Conservation (phyloP, 371 early-diverging fungal genomes). For the Actinomucor elegans region DNA sequence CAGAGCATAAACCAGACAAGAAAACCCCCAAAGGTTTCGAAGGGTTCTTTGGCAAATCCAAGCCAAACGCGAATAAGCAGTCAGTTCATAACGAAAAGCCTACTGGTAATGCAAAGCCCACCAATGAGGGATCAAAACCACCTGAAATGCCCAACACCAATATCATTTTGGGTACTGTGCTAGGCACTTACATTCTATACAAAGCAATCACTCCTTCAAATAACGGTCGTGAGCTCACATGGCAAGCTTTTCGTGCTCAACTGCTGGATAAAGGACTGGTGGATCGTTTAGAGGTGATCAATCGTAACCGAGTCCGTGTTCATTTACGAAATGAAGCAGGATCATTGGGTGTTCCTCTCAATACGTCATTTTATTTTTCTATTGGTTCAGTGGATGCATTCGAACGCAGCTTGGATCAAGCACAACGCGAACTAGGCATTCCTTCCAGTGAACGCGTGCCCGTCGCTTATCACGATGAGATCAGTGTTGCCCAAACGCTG, state of each 20-base stretch:
- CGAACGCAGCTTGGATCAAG: slow-evolving; percentile 88
- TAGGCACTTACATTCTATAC: slow-evolving; percentile 57
- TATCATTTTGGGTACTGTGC: slow-evolving; percentile 49
- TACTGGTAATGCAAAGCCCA: background rate
- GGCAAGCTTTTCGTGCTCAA: slow-evolving; percentile 88
- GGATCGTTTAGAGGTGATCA: slow-evolving; percentile 84
- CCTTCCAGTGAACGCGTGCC: slow-evolving; percentile 89
- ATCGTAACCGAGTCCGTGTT: slow-evolving; percentile 81
- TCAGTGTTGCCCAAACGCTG: slow-evolving; percentile 67
- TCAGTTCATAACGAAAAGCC: background rate
- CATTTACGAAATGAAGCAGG: slow-evolving; percentile 73
- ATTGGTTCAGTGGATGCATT: slow-evolving; percentile 96
- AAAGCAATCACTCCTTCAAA: slow-evolving; percentile 49
- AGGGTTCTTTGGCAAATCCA: slow-evolving; percentile 39
- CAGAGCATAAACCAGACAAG: slow-evolving; percentile 11
- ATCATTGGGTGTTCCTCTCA: slow-evolving; percentile 38
- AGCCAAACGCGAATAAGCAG: slow-evolving; percentile 15
- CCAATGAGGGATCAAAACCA: slow-evolving; percentile 12
- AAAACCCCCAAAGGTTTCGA: slow-evolving; percentile 41
- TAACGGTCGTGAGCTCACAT: slow-evolving; percentile 75
- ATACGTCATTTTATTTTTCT: slow-evolving; percentile 69
- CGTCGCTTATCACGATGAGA: slow-evolving; percentile 81
- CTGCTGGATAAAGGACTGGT: slow-evolving; percentile 93
- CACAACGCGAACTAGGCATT: slow-evolving; percentile 89
- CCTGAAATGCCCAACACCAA: slow-evolving; percentile 48